A percentile compares a stretch with the other conserved stretches of the same genome.
Evolutionary conservation across 495 filamentous ascomycete species (phyloP).

Genomic region (Tricharina praecox): DNA sequence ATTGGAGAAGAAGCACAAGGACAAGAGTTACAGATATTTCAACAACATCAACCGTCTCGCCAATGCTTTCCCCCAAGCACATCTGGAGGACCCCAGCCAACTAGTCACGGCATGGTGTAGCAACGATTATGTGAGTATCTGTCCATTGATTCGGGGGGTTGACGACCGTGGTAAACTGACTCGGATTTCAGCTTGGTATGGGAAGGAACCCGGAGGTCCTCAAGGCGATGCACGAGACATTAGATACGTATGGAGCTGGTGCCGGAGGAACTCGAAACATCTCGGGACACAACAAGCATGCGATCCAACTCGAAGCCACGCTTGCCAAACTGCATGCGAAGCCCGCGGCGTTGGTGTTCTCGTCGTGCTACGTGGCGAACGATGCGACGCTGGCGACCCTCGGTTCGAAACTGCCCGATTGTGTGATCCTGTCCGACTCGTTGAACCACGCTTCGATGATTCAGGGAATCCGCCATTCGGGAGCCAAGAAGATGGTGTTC

Average conservation of each 20-base stretch:
- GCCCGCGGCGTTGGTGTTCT: slow-evolving; percentile 82
- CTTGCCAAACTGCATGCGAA: slow-evolving; percentile 79
- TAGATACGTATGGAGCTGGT: slow-evolving; percentile 88
- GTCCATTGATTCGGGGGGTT: too few relatives aligned
- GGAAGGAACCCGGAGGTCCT: slow-evolving; percentile 77
- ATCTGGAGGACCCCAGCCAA: slow-evolving; percentile 69
- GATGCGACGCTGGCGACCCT: slow-evolving; percentile 93
- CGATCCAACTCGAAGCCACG: slow-evolving; percentile 64
- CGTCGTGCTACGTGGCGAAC: slow-evolving; percentile 94
- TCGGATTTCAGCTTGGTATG: slow-evolving; percentile 51
- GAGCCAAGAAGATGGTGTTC: slow-evolving; percentile 93
- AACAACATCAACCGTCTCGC: slow-evolving; percentile 99
- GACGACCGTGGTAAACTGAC: neutral
- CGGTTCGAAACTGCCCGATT: slow-evolving; percentile 87
- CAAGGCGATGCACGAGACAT: slow-evolving; percentile 79
- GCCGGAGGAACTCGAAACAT: slow-evolving; percentile 95
- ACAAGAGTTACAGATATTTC: slow-evolving; percentile 99
- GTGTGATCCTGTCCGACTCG: slow-evolving; percentile 87
- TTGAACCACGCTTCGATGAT: slow-evolving; percentile 99
- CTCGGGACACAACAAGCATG: slow-evolving; percentile 92
- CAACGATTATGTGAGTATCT: slow-evolving; percentile 60
- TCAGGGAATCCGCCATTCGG: slow-evolving; percentile 93
- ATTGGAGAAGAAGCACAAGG: slow-evolving; percentile 96
- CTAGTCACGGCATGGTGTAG: slow-evolving; percentile 98
- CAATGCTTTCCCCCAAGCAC: slow-evolving; percentile 86